Evolutionary conservation across 306 rosid genomes (phyloP).

Genomic region (Arachis stenosperma): DNA sequence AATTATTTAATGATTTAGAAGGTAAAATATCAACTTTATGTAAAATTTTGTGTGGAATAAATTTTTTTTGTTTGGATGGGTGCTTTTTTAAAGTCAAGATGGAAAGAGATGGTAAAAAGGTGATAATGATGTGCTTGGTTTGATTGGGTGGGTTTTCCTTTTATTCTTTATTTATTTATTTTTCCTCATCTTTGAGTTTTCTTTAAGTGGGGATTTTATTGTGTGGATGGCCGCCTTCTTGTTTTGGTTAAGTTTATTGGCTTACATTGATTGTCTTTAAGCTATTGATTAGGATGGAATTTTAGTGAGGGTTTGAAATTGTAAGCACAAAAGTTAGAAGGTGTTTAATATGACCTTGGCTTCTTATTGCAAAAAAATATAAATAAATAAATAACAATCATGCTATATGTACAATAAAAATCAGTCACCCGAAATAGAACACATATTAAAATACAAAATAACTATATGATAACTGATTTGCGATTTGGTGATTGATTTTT

Average conservation of each 20-base stretch:
- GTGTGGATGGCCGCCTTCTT: constrained; percentile 17
- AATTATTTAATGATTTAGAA: no score
- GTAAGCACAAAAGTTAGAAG: neutral
- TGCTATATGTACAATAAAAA: no score
- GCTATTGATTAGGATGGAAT: neutral
- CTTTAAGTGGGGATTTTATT: constrained; percentile 28
- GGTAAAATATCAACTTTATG: neutral
- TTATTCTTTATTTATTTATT: neutral
- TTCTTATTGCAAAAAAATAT: neutral
- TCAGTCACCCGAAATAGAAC: no score
- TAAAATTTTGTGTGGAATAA: neutral
- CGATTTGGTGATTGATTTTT: no score
- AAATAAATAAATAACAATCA: no score
- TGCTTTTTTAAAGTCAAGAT: constrained; percentile 36
- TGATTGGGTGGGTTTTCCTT: constrained; percentile 4
- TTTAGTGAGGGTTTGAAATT: constrained; percentile 21
- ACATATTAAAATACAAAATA: no score
- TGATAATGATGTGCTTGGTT: constrained; percentile 32
- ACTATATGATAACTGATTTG: no score
- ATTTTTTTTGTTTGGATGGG: constrained; percentile 29
- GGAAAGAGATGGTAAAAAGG: constrained; percentile 22
- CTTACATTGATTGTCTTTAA: neutral
- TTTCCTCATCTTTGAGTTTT: constrained; percentile 32
- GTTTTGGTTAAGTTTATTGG: constrained; percentile 3
- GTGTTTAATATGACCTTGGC: constrained; percentile 10